phyloP scores from a whole-genome alignment of 2,329 filamentous ascomycete genomes.

The Polychaeton citri region DNA sequence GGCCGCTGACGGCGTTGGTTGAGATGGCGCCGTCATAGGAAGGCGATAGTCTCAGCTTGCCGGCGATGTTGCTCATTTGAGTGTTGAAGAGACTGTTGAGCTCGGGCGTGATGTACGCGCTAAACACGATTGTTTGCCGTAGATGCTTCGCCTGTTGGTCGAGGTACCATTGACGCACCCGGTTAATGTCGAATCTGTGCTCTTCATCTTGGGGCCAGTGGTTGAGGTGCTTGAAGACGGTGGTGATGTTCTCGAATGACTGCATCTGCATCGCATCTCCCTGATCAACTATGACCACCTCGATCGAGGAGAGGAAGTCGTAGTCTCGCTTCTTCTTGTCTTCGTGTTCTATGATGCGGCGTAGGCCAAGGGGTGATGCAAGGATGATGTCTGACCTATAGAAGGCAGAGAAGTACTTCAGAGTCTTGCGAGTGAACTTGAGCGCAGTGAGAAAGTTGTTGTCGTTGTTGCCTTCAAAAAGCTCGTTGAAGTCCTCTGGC shows the following conservation, averaged over 20 bases:
- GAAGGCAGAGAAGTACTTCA: conserved; percentile 91
- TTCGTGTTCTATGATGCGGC: conserved; percentile 74
- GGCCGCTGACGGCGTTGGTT: conserved; percentile 34
- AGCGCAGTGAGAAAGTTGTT: conserved; percentile 94
- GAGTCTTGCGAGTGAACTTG: conserved; percentile 90
- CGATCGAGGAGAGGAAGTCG: conserved; percentile 89
- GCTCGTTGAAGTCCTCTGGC: conserved; percentile 72
- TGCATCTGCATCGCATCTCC: conserved; percentile 92
- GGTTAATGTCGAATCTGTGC: conserved; percentile 86
- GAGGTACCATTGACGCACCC: conserved; percentile 85
- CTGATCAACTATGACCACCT: conserved; percentile 81
- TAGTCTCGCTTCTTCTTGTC: conserved; percentile 61
- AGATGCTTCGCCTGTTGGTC: conserved; percentile 68
- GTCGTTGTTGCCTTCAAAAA: conserved; percentile 91
- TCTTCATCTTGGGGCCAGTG: conserved; percentile 67
- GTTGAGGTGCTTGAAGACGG: conserved; percentile 85
- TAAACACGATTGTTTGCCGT: conserved; percentile 73
- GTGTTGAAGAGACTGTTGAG: conserved; percentile 65
- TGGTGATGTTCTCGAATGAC: conserved; percentile 93
- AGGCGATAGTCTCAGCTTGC: conserved; percentile 58
- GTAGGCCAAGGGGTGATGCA: conserved; percentile 76
- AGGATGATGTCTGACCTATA: conserved; percentile 94
- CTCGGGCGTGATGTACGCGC: conserved; percentile 78
- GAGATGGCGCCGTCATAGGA: conserved; percentile 63
- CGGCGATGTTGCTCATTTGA: conserved; percentile 67